A percentile compares a stretch with the other conserved stretches of the same genome.
Conservation (phyloP, 805 yeast species). For the Saccharomycopsis sp. region DNA sequence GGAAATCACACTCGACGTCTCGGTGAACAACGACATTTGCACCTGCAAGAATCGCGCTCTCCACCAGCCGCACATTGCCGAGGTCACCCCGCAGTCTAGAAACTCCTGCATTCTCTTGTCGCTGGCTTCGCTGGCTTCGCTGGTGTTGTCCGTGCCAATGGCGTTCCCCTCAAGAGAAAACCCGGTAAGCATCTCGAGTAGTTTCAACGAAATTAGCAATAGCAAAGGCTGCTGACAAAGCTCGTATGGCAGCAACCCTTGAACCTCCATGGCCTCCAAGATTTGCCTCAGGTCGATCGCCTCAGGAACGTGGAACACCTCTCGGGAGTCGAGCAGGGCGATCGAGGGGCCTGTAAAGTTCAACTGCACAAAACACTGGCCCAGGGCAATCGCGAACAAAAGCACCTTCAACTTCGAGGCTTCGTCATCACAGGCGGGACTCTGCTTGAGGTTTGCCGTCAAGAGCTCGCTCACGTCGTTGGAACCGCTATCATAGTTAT, state of each 20-base stretch:
- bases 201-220: slow-evolving; percentile 34
- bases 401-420: no score
- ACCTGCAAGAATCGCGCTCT: slow-evolving; percentile 57
- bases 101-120: slow-evolving; percentile 14
- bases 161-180: no score
- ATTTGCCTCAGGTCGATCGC: slow-evolving; percentile 23
- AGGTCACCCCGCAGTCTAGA: slow-evolving; percentile 26
- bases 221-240: slow-evolving; percentile 44
- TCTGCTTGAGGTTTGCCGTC: neutral
- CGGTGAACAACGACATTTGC: slow-evolving; percentile 56
- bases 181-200: slow-evolving; percentile 31
- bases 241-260: slow-evolving; percentile 67
- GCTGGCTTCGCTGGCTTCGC: neutral
- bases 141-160: neutral
- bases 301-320: slow-evolving; percentile 6
- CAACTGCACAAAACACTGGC: slow-evolving; percentile 63
- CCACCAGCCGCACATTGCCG: slow-evolving; percentile 64
- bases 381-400: slow-evolving; percentile 43
- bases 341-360: slow-evolving; percentile 80
- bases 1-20: slow-evolving; percentile 42
- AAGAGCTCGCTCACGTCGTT: no score
- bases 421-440: neutral
- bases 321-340: slow-evolving; percentile 19
- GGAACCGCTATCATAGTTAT: no score
- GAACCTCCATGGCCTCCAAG: slow-evolving; percentile 37